Evolutionary conservation across 225 moss, liverwort and hornwort species (phyloP).

Genomic region (Physcomitrellopsis africana): DNA sequence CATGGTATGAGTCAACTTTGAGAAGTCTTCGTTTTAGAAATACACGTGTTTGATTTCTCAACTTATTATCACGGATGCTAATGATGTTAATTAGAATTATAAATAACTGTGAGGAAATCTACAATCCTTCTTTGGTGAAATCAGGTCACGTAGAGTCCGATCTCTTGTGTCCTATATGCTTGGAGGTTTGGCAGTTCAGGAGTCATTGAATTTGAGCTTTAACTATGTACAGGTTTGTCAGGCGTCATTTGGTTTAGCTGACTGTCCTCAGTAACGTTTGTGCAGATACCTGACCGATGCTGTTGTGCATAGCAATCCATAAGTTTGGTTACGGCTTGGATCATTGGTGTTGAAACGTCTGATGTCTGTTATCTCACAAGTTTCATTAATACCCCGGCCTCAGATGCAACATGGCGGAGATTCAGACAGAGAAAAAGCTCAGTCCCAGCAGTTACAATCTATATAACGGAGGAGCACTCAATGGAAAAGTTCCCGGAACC

Average conservation of each 20-base stretch:
- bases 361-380: conserved; percentile 40
- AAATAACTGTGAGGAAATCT: neutral
- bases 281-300: conserved; percentile 2
- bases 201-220: neutral
- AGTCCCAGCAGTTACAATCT: conserved; percentile 39
- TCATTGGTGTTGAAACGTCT: conserved; percentile 32
- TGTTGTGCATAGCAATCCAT: conserved; percentile 11
- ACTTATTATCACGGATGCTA: no score
- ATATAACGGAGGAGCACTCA: conserved; percentile 39
- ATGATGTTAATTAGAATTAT: no score
- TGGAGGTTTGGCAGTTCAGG: no score
- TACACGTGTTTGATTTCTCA: no score
- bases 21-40: no score
- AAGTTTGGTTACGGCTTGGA: conserved; percentile 19
- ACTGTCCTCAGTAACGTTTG: neutral
- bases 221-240: neutral
- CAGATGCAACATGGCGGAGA: conserved; percentile 56
- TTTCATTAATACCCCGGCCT: conserved; percentile 25
- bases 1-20: no score
- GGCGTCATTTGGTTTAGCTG: conserved; percentile 5
- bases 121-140: neutral
- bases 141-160: conserved; percentile 14
- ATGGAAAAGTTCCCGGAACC: conserved; percentile 43
- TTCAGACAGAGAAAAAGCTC: conserved; percentile 56
- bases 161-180: neutral